Conservation (phyloP, 2,329 filamentous ascomycete genomes). For the Pestalotiopsis sp. region DNA sequence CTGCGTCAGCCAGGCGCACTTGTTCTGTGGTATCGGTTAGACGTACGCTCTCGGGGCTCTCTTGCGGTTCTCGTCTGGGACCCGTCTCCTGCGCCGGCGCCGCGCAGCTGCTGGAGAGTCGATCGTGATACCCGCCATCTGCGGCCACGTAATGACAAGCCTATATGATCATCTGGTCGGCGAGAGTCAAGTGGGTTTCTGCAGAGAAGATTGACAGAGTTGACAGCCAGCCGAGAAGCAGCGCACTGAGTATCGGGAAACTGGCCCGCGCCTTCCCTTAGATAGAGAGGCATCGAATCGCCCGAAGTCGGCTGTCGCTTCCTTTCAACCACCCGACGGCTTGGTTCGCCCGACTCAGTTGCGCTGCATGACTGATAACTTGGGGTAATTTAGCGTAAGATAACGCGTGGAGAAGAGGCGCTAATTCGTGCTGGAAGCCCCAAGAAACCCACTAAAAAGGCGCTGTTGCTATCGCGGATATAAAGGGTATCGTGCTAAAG, state of each 20-base stretch:
- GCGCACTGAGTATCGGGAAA: background rate
- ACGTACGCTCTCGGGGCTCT: constrained; percentile 32
- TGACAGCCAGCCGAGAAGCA: background rate
- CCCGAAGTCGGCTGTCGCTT: background rate
- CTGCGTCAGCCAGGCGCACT: background rate
- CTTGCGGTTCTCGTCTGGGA: constrained; percentile 36
- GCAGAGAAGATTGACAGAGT: too few relatives aligned
- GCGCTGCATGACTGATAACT: background rate
- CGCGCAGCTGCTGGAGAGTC: constrained; percentile 10
- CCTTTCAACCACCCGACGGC: background rate
- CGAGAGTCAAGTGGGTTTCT: too few relatives aligned
- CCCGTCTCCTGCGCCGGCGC: constrained; percentile 25
- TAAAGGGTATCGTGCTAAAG: too few relatives aligned
- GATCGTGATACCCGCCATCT: background rate
- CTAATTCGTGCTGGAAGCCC: background rate
- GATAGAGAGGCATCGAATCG: too few relatives aligned
- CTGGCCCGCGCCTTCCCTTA: background rate
- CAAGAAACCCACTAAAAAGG: background rate
- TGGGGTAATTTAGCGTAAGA: background rate
- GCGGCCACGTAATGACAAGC: background rate
- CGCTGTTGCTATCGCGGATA: background rate
- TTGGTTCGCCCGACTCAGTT: background rate
- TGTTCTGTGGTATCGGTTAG: background rate
- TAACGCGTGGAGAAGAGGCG: background rate
- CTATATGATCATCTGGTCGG: background rate